Percentiles rank a stretch among this genome's conserved stretches.
These are phyloP conservation scores for Polyporus tsugae DNA, from an alignment of 1,284 basidiomycete genomes.

Conservation along the genomic window DNA sequence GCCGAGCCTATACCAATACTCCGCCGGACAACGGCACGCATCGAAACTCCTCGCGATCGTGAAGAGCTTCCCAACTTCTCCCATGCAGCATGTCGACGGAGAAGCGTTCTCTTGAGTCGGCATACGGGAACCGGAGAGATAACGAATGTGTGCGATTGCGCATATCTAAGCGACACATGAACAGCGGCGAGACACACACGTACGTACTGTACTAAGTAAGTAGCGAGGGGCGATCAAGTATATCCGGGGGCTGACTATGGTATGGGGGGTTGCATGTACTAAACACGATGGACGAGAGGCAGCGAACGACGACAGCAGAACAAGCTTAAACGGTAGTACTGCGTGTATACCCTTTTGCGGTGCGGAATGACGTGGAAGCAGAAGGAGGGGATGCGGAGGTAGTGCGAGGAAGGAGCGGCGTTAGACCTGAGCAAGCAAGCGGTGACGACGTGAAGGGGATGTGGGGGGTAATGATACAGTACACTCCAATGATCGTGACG, in stretches of 20 bases:
- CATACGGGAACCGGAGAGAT: background rate
- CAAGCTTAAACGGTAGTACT: constrained; percentile 19
- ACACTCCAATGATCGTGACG: constrained; percentile 33
- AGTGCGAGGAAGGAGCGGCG: constrained; percentile 10
- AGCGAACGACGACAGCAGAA: constrained; percentile 25
- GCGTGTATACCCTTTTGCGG: constrained; percentile 30
- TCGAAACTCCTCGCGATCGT: background rate
- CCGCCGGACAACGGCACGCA: background rate
- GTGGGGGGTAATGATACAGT: constrained; percentile 31
- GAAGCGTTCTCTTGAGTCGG: background rate
- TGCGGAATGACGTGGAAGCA: constrained; percentile 6
- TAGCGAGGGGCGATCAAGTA: constrained; percentile 8
- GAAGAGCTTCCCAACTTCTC: background rate
- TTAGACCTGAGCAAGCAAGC: constrained; percentile 1
- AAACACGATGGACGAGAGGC: background rate
- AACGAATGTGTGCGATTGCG: background rate
- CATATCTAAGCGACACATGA: background rate
- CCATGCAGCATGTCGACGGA: background rate
- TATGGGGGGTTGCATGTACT: constrained; percentile 1
- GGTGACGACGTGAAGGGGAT: constrained; percentile 14
- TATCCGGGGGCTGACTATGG: constrained; percentile 6
- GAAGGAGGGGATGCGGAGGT: background rate
- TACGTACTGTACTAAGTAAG: constrained; percentile 2
- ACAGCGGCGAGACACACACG: background rate
- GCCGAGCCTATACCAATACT: background rate